Conservation (phyloP, 495 filamentous ascomycete species). For the Xylaria nigripes region DNA sequence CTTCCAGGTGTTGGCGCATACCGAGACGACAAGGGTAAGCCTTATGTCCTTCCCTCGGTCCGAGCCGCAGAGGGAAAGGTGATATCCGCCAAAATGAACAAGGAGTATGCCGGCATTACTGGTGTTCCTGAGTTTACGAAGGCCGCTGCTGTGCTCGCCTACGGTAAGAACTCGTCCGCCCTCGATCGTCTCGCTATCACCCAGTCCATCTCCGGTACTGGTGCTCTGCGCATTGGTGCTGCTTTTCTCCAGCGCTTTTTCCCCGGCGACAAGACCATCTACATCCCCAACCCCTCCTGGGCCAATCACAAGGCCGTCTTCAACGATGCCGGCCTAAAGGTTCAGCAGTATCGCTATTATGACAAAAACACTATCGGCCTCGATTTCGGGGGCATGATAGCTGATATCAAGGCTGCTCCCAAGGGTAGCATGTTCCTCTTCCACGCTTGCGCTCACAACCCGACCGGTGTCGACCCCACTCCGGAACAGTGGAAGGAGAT, state of each 20-base stretch:
- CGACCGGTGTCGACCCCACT: conserved; percentile 93
- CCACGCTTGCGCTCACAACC: conserved; percentile 98
- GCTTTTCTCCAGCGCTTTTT: conserved; percentile 88
- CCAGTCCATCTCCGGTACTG: conserved; percentile 96
- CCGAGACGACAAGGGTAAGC: conserved; percentile 93
- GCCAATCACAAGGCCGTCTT: conserved; percentile 97
- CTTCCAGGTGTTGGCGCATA: conserved; percentile 64
- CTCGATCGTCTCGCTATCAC: conserved; percentile 84
- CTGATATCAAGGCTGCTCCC: conserved; percentile 83
- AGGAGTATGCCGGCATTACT: conserved; percentile 97
- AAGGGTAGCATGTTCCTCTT: conserved; percentile 82
- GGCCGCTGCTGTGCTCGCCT: conserved; percentile 83
- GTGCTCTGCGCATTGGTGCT: conserved; percentile 87
- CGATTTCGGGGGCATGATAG: conserved; percentile 90
- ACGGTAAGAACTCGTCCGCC: conserved; percentile 67
- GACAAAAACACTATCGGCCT: conserved; percentile 97
- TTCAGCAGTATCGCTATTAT: conserved; percentile 95
- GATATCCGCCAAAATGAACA: conserved; percentile 68
- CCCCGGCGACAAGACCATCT: conserved; percentile 84
- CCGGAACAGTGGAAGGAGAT: conserved; percentile 89
- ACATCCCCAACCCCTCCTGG: conserved; percentile 93
- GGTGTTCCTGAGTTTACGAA: conserved; percentile 90
- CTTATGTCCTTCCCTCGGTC: conserved; percentile 93
- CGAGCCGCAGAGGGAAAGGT: conserved; percentile 81
- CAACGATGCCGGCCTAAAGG: conserved; percentile 81